phyloP scores from a whole-genome alignment of 495 filamentous ascomycete genomes.

The Cryomyces minteri region DNA sequence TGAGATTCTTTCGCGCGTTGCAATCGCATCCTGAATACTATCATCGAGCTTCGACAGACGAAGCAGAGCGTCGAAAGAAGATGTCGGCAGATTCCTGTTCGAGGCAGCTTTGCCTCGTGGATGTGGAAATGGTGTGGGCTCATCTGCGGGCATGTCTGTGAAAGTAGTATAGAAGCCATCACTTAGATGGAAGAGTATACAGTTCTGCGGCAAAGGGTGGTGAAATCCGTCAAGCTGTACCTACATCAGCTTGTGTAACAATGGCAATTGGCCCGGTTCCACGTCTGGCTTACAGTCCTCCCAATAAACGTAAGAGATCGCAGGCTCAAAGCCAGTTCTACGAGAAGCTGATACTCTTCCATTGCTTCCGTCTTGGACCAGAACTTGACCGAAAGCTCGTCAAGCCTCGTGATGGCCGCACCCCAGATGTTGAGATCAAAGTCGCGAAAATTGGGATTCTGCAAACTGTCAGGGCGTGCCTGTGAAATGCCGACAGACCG shows the following conservation, averaged over 20 bases:
- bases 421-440: conserved; percentile 63
- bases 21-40: conserved; percentile 78
- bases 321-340: conserved; percentile 55
- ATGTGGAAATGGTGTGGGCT: conserved; percentile 1
- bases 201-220: conserved; percentile 68
- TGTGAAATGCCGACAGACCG: neutral
- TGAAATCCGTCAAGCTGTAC: conserved; percentile 43
- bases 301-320: conserved; percentile 65
- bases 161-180: conserved; percentile 78
- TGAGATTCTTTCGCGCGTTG: conserved; percentile 54
- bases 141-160: conserved; percentile 32
- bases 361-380: conserved; percentile 50
- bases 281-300: conserved; percentile 27
- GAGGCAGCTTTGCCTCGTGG: conserved; percentile 14
- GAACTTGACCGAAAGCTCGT: conserved; percentile 47
- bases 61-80: conserved; percentile 85
- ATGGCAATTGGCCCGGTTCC: neutral
- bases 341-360: conserved; percentile 40
- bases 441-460: conserved; percentile 75
- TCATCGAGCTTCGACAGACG: conserved; percentile 74
- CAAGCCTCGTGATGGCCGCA: conserved; percentile 42
- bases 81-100: conserved; percentile 31
- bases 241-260: neutral
- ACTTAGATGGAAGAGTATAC: conserved; percentile 66
- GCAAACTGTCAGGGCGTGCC: neutral